Conservation (phyloP, 2,329 filamentous ascomycete genomes). For the Microthyrium microscopicum region DNA sequence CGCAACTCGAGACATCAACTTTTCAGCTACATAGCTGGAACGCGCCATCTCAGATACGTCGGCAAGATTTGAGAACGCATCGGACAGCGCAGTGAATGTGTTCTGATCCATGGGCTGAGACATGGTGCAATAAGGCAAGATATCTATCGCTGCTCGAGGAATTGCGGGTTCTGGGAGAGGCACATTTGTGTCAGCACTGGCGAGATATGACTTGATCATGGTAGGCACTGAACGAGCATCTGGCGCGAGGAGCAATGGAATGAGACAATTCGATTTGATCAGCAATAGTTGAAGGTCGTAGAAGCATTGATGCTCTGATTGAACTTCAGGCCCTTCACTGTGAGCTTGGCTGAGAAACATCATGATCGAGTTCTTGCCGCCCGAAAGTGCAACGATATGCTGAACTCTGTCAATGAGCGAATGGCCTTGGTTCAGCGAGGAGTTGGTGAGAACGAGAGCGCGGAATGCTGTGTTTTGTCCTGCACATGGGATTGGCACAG, state of each 20-base stretch:
- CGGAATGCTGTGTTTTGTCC: background rate
- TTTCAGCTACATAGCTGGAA: background rate
- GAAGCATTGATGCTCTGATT: no score
- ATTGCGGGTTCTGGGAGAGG: background rate
- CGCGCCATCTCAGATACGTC: constrained; percentile 4
- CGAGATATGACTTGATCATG: constrained; percentile 1
- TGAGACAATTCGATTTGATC: background rate
- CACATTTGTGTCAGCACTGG: background rate
- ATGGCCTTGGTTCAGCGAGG: background rate
- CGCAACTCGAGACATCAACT: constrained; percentile 1
- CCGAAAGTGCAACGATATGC: constrained; percentile 1
- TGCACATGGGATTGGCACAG: background rate
- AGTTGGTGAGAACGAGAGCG: constrained; percentile 2
- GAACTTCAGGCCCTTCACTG: no score
- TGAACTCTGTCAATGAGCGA: background rate
- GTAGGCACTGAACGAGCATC: constrained; percentile 1
- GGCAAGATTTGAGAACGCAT: constrained; percentile 1
- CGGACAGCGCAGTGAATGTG: background rate
- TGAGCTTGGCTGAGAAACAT: constrained; percentile 1
- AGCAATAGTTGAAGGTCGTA: constrained; percentile 2
- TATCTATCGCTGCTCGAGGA: constrained; percentile 2
- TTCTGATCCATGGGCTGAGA: constrained; percentile 1
- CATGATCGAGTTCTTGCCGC: background rate
- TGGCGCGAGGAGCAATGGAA: constrained; percentile 2
- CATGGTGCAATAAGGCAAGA: constrained; percentile 2